These are phyloP conservation scores for Evernia prunastri DNA, from an alignment of 495 filamentous ascomycete species.

Conservation along the genomic window DNA sequence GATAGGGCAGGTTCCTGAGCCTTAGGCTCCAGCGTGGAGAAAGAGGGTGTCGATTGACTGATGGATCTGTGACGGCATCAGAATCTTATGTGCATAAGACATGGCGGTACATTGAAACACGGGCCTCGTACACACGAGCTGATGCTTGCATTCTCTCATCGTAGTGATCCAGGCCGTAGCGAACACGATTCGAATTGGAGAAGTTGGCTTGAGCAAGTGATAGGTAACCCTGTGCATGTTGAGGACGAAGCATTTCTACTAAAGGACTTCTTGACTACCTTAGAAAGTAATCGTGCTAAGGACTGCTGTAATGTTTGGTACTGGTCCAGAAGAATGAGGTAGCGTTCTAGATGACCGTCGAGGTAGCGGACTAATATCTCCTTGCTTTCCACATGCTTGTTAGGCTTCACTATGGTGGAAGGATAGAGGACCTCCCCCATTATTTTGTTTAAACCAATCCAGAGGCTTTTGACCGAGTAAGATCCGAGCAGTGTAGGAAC, in stretches of 20 bases:
- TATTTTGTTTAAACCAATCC: neutral
- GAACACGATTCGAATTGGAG: slow-evolving; percentile 52
- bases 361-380: slow-evolving; percentile 36
- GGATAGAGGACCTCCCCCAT: slow-evolving; percentile 14
- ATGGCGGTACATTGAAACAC: neutral
- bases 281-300: slow-evolving; percentile 50
- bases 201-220: slow-evolving; percentile 67
- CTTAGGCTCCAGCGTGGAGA: neutral
- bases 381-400: slow-evolving; percentile 1
- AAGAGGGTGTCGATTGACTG: neutral
- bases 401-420: neutral
- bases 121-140: slow-evolving; percentile 32
- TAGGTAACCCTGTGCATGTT: slow-evolving; percentile 39
- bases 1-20: neutral
- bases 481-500: neutral
- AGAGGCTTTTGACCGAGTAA: neutral
- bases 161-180: slow-evolving; percentile 63
- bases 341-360: slow-evolving; percentile 61
- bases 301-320: slow-evolving; percentile 56
- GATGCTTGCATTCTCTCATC: slow-evolving; percentile 66
- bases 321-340: slow-evolving; percentile 61
- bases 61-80: slow-evolving; percentile 5
- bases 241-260: neutral
- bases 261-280: slow-evolving; percentile 36
- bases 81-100: neutral